Conservation (phyloP, 1,284 basidiomycete genomes). For the Cutaneotrichosporon arboriforme region DNA sequence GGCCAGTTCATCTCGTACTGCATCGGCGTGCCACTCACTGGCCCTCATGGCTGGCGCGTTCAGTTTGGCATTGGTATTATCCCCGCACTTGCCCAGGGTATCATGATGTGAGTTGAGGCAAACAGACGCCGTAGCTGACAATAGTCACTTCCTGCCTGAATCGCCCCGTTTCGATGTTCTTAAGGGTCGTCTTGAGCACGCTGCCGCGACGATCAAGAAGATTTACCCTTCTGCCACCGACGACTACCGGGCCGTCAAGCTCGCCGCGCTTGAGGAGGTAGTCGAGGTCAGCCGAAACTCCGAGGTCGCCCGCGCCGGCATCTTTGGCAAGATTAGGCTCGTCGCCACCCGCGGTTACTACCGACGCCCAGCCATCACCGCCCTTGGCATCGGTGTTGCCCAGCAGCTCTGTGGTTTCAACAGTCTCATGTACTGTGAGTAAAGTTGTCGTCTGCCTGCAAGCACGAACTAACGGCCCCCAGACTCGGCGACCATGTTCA, state of each 20-base stretch:
- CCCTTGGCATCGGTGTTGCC: conserved; percentile 49
- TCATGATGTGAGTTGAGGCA: not conserved
- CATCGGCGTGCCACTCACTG: conserved; percentile 44
- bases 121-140: too few relatives aligned
- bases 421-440: conserved; percentile 38
- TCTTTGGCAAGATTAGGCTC: conserved; percentile 56
- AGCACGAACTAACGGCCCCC: conserved; percentile 12
- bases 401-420: conserved; percentile 54
- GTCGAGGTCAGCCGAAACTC: conserved; percentile 27
- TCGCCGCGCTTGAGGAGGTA: conserved; percentile 39
- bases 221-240: conserved; percentile 33
- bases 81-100: conserved; percentile 38
- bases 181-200: conserved; percentile 29
- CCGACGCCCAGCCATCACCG: conserved; percentile 63
- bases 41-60: conserved; percentile 20
- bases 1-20: conserved; percentile 47
- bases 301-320: conserved; percentile 29
- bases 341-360: conserved; percentile 59
- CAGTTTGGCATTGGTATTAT: conserved; percentile 46
- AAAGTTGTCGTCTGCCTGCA: too few relatives aligned
- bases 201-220: conserved; percentile 28
- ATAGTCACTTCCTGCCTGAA: conserved; percentile 41
- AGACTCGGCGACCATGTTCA: conserved; percentile 40
- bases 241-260: conserved; percentile 41
- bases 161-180: conserved; percentile 44